Evolutionary conservation across 164 flowering plant species (phyloP).

Genomic region (Annona cherimola): DNA sequence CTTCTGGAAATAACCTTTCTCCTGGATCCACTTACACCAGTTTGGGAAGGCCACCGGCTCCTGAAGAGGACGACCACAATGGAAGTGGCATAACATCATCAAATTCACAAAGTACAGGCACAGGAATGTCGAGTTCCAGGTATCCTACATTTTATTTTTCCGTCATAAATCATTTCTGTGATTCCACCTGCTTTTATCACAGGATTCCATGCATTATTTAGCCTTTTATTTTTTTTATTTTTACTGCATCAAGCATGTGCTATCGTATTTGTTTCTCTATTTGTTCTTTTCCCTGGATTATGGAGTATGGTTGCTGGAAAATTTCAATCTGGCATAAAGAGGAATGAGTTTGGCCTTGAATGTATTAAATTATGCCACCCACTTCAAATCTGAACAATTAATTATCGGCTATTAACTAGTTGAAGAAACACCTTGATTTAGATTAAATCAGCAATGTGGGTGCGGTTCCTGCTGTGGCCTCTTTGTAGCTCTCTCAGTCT

Average conservation of each 20-base stretch:
- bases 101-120: conserved; percentile 21
- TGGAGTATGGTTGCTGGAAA: neutral
- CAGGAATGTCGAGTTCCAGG: conserved; percentile 27
- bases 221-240: neutral
- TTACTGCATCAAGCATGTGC: neutral
- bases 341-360: neutral
- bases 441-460: too few species aligned
- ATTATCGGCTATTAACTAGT: too few species aligned
- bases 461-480: too few species aligned
- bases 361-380: too few species aligned
- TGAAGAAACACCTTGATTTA: too few species aligned
- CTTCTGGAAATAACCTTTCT: conserved; percentile 30
- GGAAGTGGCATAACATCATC: conserved; percentile 19
- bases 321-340: neutral
- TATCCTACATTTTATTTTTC: conserved; percentile 6
- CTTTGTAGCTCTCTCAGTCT: too few species aligned
- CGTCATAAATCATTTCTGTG: neutral
- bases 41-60: conserved; percentile 27
- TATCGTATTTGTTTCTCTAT: neutral
- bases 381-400: too few species aligned
- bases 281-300: neutral
- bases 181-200: neutral
- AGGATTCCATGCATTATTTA: neutral
- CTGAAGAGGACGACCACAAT: conserved; percentile 30
- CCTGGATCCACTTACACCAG: conserved; percentile 35